phyloP scores from a whole-genome alignment of 73 alveolate species.

The Urostyla sp. region DNA sequence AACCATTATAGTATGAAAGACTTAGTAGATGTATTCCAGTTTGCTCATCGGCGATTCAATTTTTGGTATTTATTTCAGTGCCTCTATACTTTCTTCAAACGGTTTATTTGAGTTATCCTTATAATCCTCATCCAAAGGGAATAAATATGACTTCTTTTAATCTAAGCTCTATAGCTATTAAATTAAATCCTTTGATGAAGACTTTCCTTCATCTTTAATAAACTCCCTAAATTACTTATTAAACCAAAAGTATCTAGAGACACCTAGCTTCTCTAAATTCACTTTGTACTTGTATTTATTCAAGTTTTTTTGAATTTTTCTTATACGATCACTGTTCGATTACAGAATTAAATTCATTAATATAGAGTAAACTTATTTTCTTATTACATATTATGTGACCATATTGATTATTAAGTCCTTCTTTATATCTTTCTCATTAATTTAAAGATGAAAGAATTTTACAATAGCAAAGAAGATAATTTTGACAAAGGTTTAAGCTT shows the following conservation, averaged over 20 bases:
- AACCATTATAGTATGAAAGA: constrained; percentile 40
- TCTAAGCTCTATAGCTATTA: too few species aligned
- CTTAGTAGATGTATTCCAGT: constrained; percentile 39
- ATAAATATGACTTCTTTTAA: too few species aligned
- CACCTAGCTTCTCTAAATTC: constrained; percentile 41
- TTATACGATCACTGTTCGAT: constrained; percentile 18
- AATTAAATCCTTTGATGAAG: background rate
- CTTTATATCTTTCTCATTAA: constrained; percentile 11
- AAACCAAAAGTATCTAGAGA: constrained; percentile 29
- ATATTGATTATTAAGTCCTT: constrained; percentile 34
- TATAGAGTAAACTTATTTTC: constrained; percentile 28
- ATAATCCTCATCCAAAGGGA: too few species aligned
- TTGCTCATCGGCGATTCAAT: constrained; percentile 46
- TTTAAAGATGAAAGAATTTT: constrained; percentile 5
- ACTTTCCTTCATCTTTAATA: background rate
- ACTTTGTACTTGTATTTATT: constrained; percentile 24
- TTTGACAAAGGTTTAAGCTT: constrained; percentile 31
- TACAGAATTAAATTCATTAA: constrained; percentile 25
- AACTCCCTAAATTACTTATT: background rate
- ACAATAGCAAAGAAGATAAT: constrained; percentile 32
- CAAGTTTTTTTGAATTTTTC: constrained; percentile 7
- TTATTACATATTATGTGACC: constrained; percentile 34
- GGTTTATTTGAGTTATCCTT: constrained; percentile 3
- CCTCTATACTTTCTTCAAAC: constrained; percentile 40
- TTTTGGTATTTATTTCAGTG: constrained; percentile 44